Percentiles rank a stretch among this genome's conserved stretches.
phyloP scores from a whole-genome alignment of 495 filamentous ascomycete genomes.

The Lichenothelia convexa region DNA sequence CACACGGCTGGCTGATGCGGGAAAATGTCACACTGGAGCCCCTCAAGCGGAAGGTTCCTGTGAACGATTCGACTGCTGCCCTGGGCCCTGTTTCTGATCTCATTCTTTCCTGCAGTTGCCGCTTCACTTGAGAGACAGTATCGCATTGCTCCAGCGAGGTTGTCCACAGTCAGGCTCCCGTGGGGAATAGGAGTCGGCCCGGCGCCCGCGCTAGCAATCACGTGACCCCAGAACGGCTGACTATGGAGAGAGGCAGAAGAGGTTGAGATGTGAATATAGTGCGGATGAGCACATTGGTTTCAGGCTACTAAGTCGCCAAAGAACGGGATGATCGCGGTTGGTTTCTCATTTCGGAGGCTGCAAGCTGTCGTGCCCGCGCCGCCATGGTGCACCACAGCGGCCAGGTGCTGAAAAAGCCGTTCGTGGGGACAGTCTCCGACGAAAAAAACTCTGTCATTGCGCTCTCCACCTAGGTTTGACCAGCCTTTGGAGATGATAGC shows the following conservation, averaged over 20 bases:
- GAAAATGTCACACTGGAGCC: too few relatives aligned
- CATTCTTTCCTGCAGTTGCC: too few relatives aligned
- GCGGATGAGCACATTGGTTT: background rate
- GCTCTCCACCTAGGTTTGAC: constrained; percentile 49
- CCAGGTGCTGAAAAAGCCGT: constrained; percentile 62
- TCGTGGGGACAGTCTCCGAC: constrained; percentile 66
- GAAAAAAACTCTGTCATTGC: constrained; percentile 55
- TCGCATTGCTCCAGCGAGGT: too few relatives aligned
- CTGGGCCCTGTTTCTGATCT: too few relatives aligned
- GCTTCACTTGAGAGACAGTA: too few relatives aligned
- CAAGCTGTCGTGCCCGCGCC: constrained; percentile 69
- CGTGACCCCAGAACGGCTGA: constrained; percentile 70
- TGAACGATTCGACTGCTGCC: too few relatives aligned
- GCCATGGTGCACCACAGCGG: constrained; percentile 64
- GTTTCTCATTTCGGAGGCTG: constrained; percentile 47
- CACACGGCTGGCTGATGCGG: too few relatives aligned
- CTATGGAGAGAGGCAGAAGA: too few relatives aligned
- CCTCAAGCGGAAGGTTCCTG: too few relatives aligned
- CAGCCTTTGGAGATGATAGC: constrained; percentile 68
- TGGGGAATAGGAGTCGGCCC: constrained; percentile 55
- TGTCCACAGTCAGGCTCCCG: constrained; percentile 43
- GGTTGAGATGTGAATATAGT: constrained; percentile 2
- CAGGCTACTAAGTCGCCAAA: constrained; percentile 55
- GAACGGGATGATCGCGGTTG: constrained; percentile 65
- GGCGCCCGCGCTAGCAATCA: constrained; percentile 53